Conservation (phyloP, 768 basidiomycete species). For the Nidularia pulvinata region DNA sequence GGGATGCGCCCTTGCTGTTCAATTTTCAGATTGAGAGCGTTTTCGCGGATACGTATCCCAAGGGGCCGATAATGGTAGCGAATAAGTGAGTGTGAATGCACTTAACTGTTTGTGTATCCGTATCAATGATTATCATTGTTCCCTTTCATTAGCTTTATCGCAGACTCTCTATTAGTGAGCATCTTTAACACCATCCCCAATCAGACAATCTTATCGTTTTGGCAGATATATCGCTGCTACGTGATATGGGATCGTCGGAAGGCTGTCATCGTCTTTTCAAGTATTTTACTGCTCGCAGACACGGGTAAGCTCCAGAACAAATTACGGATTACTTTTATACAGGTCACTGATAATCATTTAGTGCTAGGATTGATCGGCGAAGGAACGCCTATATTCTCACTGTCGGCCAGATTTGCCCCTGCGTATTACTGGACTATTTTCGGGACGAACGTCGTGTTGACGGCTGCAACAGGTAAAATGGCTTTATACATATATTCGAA, state of each 20-base stretch:
- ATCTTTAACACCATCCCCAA: too few relatives aligned
- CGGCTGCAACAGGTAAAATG: constrained; percentile 16
- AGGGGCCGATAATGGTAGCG: constrained; percentile 3
- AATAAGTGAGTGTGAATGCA: constrained; percentile 2
- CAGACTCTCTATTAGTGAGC: constrained; percentile 4
- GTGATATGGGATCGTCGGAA: constrained; percentile 14
- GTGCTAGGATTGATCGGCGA: constrained; percentile 17
- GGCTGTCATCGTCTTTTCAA: constrained; percentile 6
- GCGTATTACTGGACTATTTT: constrained; percentile 22
- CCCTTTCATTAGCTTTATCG: constrained; percentile 3
- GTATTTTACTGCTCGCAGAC: constrained; percentile 9
- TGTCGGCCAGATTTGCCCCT: constrained; percentile 2
- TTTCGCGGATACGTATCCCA: constrained; percentile 1
- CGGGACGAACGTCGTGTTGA: constrained; percentile 17
- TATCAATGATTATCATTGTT: not conserved
- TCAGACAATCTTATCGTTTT: not conserved
- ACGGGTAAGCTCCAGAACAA: constrained; percentile 3
- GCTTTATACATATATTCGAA: not conserved
- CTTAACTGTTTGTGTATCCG: not conserved
- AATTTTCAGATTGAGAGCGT: not conserved
- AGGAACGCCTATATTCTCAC: not conserved
- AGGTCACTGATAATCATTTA: not conserved
- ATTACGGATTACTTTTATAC: too few relatives aligned
- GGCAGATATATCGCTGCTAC: constrained; percentile 3
- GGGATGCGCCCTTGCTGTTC: constrained; percentile 1